Conservation (phyloP, 2,329 filamentous ascomycete species). For the Myriosclerotinia curreyana region DNA sequence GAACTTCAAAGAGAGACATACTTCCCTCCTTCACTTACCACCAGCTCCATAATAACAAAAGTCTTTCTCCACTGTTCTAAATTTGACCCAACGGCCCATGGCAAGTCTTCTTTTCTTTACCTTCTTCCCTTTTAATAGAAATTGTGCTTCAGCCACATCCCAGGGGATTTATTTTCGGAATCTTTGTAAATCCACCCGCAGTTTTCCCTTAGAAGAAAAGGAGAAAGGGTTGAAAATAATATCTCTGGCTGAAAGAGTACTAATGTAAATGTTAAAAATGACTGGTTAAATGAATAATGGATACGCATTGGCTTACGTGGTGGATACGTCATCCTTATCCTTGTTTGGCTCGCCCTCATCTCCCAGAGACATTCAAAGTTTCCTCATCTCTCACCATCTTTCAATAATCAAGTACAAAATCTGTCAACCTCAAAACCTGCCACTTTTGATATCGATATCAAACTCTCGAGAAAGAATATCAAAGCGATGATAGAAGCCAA, state of each 20-base stretch:
- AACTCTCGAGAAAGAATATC: not conserved
- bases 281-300: conserved; percentile 19
- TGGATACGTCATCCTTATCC: conserved; percentile 20
- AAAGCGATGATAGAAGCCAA: conserved; percentile 15
- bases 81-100: not conserved
- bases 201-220: not conserved
- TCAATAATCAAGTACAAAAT: not conserved
- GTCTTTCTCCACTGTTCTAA: conserved; percentile 16
- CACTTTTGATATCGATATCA: conserved; percentile 9
- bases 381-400: not conserved
- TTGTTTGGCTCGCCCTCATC: conserved; percentile 21
- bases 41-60: conserved; percentile 14
- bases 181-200: not conserved
- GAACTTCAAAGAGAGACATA: not conserved
- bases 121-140: conserved; percentile 1
- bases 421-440: not conserved
- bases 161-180: conserved; percentile 1
- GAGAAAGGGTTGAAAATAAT: not conserved
- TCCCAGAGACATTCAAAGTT: conserved; percentile 8
- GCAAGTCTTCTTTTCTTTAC: not conserved
- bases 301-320: conserved; percentile 19
- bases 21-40: conserved; percentile 14
- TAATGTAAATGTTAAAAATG: not conserved
- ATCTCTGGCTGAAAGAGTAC: not conserved
- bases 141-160: not conserved